These are phyloP conservation scores for Paraurostyla sp. DNA, from an alignment of 73 alveolate genomes.

Conservation along the genomic window DNA sequence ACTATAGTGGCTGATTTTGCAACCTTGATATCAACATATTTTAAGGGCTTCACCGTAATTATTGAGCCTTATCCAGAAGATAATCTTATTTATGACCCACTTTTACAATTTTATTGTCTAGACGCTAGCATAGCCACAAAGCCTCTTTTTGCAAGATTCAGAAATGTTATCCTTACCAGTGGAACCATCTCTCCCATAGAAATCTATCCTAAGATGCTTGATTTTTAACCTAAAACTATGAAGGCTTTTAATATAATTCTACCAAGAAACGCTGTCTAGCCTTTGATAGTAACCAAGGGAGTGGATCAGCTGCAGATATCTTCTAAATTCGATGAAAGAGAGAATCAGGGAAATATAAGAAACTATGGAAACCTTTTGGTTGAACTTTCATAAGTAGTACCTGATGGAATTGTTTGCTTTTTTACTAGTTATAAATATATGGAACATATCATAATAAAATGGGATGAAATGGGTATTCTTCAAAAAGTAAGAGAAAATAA, in stretches of 20 bases:
- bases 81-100: conserved; percentile 78
- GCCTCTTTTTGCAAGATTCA: conserved; percentile 82
- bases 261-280: conserved; percentile 85
- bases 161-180: conserved; percentile 84
- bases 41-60: conserved; percentile 83
- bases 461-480: conserved; percentile 90
- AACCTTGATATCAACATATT: conserved; percentile 82
- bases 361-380: conserved; percentile 88
- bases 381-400: conserved; percentile 86
- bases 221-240: conserved; percentile 80
- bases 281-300: conserved; percentile 87
- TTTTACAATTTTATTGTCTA: conserved; percentile 82
- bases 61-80: conserved; percentile 91
- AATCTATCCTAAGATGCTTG: conserved; percentile 80
- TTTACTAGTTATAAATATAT: conserved; percentile 84
- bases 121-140: conserved; percentile 87
- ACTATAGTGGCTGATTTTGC: conserved; percentile 84
- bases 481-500: conserved; percentile 84
- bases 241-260: conserved; percentile 82
- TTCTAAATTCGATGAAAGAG: conserved; percentile 86
- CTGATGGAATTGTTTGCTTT: conserved; percentile 93
- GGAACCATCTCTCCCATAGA: conserved; percentile 91
- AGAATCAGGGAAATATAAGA: conserved; percentile 82
- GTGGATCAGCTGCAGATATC: conserved; percentile 81
- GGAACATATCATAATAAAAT: conserved; percentile 84